A percentile compares a stretch with the other conserved stretches of the same genome.
Evolutionary conservation across 2,329 filamentous ascomycete genomes (phyloP).

Genomic region (Fonsecaea multimorphosa): DNA sequence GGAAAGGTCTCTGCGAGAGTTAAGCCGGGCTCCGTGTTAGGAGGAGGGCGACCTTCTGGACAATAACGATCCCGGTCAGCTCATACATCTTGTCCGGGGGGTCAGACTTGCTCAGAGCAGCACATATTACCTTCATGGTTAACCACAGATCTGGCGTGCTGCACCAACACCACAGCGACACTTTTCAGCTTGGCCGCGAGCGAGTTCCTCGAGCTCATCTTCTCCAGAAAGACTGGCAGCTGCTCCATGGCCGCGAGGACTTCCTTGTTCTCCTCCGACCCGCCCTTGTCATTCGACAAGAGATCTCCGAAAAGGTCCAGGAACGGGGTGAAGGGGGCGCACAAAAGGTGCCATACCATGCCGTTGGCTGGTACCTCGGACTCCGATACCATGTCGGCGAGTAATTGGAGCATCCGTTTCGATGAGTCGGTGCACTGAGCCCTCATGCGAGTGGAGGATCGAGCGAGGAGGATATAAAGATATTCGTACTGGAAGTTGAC

Average conservation of each 20-base stretch:
- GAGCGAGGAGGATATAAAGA: constrained; percentile 11
- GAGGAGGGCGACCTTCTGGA: not conserved
- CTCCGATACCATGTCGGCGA: not conserved
- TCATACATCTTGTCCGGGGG: not conserved
- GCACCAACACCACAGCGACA: constrained; percentile 9
- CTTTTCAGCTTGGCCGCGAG: constrained; percentile 2
- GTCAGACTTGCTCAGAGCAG: not conserved
- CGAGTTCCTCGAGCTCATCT: constrained; percentile 10
- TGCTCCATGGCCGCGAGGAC: constrained; percentile 6
- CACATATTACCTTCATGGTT: not conserved
- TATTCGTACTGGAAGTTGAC: constrained; percentile 11
- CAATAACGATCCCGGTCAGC: not conserved
- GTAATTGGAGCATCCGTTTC: constrained; percentile 10
- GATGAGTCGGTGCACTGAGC: constrained; percentile 6
- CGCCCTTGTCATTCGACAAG: not conserved
- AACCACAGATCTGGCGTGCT: constrained; percentile 12
- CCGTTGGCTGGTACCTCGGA: not conserved
- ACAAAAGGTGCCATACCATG: constrained; percentile 15
- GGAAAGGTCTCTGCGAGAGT: not conserved
- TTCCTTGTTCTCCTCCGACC: not conserved
- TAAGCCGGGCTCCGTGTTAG: not conserved
- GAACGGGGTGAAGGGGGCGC: constrained; percentile 9
- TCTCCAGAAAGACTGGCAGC: constrained; percentile 7
- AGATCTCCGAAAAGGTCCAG: constrained; percentile 11
- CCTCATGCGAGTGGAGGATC: constrained; percentile 8